These are phyloP conservation scores for Eremochloa ophiuroides DNA, from an alignment of 176 grass and related monocot species.

Conservation along the genomic window DNA sequence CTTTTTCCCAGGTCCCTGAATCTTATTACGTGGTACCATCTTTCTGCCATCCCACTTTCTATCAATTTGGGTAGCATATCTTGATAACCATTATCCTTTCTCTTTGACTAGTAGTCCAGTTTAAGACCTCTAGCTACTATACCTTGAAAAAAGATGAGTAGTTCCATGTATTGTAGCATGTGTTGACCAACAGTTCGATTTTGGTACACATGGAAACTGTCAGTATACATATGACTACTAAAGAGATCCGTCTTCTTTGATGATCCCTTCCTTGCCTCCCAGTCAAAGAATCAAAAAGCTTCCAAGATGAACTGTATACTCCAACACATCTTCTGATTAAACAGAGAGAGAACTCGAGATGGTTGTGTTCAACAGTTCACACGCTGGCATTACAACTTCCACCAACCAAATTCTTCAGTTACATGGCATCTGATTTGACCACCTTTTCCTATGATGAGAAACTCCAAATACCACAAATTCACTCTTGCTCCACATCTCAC, in stretches of 20 bases:
- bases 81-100: background rate
- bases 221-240: background rate
- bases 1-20: slow-evolving; percentile 1
- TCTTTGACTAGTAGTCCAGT: background rate
- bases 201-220: background rate
- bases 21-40: slow-evolving; percentile 19
- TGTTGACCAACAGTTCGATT: background rate
- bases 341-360: slow-evolving; percentile 6
- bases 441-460: background rate
- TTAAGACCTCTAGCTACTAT: background rate
- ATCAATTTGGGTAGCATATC: slow-evolving; percentile 4
- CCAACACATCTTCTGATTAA: background rate
- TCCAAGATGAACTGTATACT: background rate
- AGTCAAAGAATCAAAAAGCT: slow-evolving; percentile 3
- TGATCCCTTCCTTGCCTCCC: slow-evolving; percentile 10
- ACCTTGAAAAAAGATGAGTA: background rate
- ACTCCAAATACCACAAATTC: background rate
- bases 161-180: slow-evolving; percentile 3
- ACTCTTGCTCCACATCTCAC: slow-evolving; percentile 1
- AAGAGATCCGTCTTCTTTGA: background rate
- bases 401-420: background rate
- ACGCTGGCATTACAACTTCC: background rate
- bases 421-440: background rate
- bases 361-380: background rate
- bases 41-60: background rate